phyloP scores from a whole-genome alignment of 108 stramenopile genomes.

The Nannochloropsis salina region DNA sequence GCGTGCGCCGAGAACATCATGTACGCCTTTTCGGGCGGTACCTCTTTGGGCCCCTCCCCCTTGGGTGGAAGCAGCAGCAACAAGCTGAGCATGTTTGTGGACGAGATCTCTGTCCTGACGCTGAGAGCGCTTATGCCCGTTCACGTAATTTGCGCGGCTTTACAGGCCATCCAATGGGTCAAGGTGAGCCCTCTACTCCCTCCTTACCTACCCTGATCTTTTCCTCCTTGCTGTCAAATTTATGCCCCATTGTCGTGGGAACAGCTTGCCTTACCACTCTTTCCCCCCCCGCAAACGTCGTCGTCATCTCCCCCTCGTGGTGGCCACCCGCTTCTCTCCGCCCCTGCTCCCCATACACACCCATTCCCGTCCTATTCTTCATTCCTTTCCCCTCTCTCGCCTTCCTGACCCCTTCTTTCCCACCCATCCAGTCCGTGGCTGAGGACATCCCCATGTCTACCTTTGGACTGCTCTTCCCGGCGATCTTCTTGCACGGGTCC shows the following conservation, averaged over 20 bases:
- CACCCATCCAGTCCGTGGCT: neutral
- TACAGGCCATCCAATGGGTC: neutral
- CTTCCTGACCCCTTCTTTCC: neutral
- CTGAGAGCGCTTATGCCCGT: neutral
- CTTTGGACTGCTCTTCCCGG: constrained; percentile 1
- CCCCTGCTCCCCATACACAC: neutral
- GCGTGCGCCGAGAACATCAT: constrained; percentile 18
- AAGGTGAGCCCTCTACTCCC: neutral
- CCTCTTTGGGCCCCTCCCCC: neutral
- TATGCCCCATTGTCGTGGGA: no score
- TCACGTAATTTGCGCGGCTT: neutral
- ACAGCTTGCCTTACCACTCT: no score
- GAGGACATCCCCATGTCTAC: constrained; percentile 14
- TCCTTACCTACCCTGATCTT: neutral
- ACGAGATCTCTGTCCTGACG: neutral
- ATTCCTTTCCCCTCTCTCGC: neutral
- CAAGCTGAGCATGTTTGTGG: neutral
- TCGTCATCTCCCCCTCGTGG: no score
- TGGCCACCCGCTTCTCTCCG: neutral
- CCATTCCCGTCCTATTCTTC: neutral
- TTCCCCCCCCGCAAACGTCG: no score
- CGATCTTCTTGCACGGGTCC: constrained; percentile 6
- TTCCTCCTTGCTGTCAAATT: neutral
- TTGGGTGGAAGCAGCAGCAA: neutral
- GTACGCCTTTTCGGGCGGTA: neutral